phyloP scores from a whole-genome alignment of 108 stramenopile species.

The Fragilaria radians region DNA sequence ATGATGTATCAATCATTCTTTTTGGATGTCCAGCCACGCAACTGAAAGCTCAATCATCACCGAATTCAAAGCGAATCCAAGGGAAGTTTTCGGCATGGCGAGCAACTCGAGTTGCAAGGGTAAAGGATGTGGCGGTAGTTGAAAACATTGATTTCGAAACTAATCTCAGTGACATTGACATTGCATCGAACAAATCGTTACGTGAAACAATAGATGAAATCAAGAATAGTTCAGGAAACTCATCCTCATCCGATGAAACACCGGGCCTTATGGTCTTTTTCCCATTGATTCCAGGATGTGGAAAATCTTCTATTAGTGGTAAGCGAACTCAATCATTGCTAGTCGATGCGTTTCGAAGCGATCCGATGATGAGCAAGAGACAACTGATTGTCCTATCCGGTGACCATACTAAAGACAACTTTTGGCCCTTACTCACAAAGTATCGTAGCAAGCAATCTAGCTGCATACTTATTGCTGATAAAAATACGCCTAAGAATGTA shows the following conservation, averaged over 20 bases:
- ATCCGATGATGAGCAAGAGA: conserved; percentile 11
- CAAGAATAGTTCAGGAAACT: no score
- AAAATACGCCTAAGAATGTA: conserved; percentile 62
- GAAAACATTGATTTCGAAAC: no score
- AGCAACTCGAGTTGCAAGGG: no score
- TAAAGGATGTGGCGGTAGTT: no score
- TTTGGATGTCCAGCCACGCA: no score
- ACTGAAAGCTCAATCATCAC: no score
- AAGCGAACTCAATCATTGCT: background rate
- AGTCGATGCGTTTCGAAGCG: conserved; percentile 10
- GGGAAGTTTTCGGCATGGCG: no score
- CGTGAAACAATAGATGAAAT: no score
- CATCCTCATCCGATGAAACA: no score
- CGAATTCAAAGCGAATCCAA: no score
- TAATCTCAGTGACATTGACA: no score
- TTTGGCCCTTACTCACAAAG: conserved; percentile 27
- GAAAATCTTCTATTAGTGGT: conserved; percentile 61
- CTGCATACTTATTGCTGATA: conserved; percentile 54
- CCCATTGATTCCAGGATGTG: conserved; percentile 75
- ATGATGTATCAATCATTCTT: conserved; percentile 27
- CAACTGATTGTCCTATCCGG: conserved; percentile 34
- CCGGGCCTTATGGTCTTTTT: conserved; percentile 72
- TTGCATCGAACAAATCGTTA: no score
- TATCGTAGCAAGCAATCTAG: conserved; percentile 18
- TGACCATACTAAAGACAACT: conserved; percentile 39